phyloP scores from a whole-genome alignment of 495 filamentous ascomycete species.

The Bathelium albidoporum region DNA sequence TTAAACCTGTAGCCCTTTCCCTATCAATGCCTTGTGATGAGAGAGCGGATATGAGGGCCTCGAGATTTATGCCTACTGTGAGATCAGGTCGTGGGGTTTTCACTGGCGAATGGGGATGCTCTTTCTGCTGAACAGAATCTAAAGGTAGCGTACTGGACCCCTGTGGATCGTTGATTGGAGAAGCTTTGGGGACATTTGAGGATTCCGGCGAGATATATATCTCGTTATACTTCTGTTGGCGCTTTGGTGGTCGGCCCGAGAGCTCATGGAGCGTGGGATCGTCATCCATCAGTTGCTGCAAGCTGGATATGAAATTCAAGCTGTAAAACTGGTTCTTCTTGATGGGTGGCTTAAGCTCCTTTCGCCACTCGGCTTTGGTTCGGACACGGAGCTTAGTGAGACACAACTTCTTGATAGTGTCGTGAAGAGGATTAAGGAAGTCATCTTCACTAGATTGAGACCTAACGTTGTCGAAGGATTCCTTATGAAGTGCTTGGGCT shows the following conservation, averaged over 20 bases:
- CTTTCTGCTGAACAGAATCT: too few species aligned
- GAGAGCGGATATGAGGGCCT: constrained; percentile 7
- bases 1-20: neutral
- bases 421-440: neutral
- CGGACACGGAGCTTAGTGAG: constrained; percentile 9
- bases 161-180: neutral
- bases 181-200: neutral
- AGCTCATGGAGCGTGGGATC: too few species aligned
- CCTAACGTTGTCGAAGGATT: neutral
- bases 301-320: neutral
- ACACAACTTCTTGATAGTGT: neutral
- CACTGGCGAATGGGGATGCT: neutral
- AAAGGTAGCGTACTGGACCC: neutral
- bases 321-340: neutral
- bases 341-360: constrained; percentile 13
- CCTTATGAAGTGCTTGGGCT: neutral
- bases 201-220: neutral
- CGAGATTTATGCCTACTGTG: neutral
- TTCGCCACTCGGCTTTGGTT: constrained; percentile 12
- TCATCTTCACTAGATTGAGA: neutral
- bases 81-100: constrained; percentile 2
- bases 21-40: neutral
- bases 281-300: neutral
- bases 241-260: neutral
- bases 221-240: neutral